Base-by-base conservation (phyloP, 495 filamentous ascomycete species). In the Pyrenula aspistea region DNA sequence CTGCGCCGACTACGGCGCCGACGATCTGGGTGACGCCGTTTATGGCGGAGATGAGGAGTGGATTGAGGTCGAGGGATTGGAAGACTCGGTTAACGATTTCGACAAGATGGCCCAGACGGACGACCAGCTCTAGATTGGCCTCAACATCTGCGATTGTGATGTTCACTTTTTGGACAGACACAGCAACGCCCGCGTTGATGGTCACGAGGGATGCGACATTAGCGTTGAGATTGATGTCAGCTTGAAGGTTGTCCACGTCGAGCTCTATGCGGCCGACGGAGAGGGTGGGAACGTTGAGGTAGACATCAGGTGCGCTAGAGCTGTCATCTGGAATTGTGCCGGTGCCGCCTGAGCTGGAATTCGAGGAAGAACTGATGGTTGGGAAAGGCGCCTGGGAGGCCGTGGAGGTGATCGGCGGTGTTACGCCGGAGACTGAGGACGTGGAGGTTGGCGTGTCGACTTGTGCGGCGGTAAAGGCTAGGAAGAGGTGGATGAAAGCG, bases 21-120 rank as follows among this genome's bases (percentile, higher is more conserved):
- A 80, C 67, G 0, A 79, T 54, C 49, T 68, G 65, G 1, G 73
- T 77, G 0, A 76, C 77, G 55, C 73, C 71, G 64, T 78, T 76
- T 12, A 82, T 61, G 0, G 77, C 60, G 59, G 74, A 75, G 60
- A 83, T 75, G 23, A 83, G 69, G 42, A 81, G 67, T 4, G 79
- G 79, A 62, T 83, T 82, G 1, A 81, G 64, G 57, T 83, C 79
- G 12, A 82, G 70, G 0, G 73, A 76, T 10, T 71, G 61, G 53
- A 83, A 72, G 8, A 78, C 79, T 24, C 79, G 69, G 59, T 78
- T 76, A n/a, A 83, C 79, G 47, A 83, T 79, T 54, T 81, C 75
- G 21, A 79, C 78, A 20, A 82, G 63, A 56, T 79, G 68, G 25
- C 79, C 79, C 2, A 83, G 68, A 2, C 79, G 71, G 47, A 83